Evolutionary conservation across 192 early-diverging fungal species (phyloP).

Genomic region (Oehlia diaphana): DNA sequence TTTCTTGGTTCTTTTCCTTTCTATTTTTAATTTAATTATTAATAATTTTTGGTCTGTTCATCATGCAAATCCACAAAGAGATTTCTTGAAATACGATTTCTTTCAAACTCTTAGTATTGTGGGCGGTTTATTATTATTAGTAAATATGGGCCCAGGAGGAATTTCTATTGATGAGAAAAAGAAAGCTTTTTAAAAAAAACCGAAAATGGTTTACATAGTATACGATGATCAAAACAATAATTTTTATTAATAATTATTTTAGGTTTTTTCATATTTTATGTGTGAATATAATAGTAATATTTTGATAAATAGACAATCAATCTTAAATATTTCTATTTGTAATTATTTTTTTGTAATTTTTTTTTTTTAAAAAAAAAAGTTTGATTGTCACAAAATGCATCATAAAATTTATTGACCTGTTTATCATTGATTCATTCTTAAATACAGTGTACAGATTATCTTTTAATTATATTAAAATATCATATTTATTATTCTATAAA

Average conservation of each 20-base stretch:
- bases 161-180: constrained; percentile 97
- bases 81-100: constrained; percentile 98
- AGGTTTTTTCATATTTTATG: too few relatives aligned
- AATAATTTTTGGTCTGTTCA: constrained; percentile 97
- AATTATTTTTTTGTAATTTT: too few relatives aligned
- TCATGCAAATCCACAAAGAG: constrained; percentile 75
- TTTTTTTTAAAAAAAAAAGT: too few relatives aligned
- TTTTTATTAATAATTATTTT: too few relatives aligned
- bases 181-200: constrained; percentile 73
- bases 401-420: too few relatives aligned
- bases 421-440: too few relatives aligned
- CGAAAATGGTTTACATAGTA: background rate
- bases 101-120: constrained; percentile 96
- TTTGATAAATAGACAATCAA: too few relatives aligned
- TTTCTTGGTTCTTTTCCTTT: constrained; percentile 87
- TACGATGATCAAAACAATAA: too few relatives aligned
- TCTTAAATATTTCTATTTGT: too few relatives aligned
- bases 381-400: too few relatives aligned
- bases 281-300: too few relatives aligned
- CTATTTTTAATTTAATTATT: constrained; percentile 86
- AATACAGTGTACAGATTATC: background rate
- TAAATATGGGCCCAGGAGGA: constrained; percentile 89
- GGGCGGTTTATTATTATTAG: constrained; percentile 92
- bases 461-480: background rate
- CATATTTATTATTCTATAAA: background rate